Conservation (phyloP, 352 stramenopile species). For the Pythium scleroteichum region DNA sequence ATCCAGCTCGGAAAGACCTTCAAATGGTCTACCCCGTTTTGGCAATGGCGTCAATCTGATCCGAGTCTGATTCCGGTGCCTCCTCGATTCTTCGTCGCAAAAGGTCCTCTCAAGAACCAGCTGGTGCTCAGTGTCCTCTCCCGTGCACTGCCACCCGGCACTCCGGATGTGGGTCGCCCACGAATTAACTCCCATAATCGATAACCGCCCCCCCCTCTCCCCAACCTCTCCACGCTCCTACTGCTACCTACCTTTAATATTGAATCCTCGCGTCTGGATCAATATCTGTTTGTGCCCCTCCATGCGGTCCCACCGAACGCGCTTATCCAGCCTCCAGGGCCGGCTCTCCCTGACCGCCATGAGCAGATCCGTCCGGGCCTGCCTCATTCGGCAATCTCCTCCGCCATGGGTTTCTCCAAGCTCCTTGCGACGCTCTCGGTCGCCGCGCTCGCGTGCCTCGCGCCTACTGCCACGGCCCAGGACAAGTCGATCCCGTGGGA, state of each 20-base stretch:
- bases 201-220: too few relatives aligned
- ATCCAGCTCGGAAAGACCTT: too few relatives aligned
- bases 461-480: conserved; percentile 12
- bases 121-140: not conserved
- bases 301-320: too few relatives aligned
- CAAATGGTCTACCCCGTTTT: too few relatives aligned
- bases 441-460: conserved; percentile 10
- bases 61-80: not conserved
- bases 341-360: not conserved
- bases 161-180: not conserved
- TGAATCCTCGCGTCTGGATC: too few relatives aligned
- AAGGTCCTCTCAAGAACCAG: not conserved
- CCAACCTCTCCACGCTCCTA: too few relatives aligned
- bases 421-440: conserved; percentile 21
- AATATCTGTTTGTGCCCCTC: too few relatives aligned
- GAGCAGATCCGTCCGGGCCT: too few relatives aligned
- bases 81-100: not conserved
- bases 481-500: conserved; percentile 51
- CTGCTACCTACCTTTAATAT: too few relatives aligned
- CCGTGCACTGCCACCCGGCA: not conserved
- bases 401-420: conserved; percentile 24
- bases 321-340: not conserved
- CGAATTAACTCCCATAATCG: too few relatives aligned
- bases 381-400: not conserved
- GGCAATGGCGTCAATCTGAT: not conserved